Evolutionary conservation across 106 monocot genomes (phyloP).

Genomic region (Apostasia shenzhenica): DNA sequence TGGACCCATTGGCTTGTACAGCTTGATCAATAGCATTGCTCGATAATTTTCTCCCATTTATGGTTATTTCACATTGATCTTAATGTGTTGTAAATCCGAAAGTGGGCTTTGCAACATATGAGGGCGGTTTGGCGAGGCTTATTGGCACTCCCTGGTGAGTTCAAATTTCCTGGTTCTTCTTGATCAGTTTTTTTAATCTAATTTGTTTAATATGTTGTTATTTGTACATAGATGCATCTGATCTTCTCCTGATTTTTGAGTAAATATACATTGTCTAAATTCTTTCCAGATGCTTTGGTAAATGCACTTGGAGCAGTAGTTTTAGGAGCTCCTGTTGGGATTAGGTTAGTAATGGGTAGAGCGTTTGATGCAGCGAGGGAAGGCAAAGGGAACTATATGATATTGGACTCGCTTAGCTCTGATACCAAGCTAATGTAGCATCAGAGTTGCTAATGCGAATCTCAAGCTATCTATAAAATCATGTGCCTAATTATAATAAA

Average conservation of each 20-base stretch:
- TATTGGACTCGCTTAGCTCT: too few relatives aligned
- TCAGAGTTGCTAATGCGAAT: too few relatives aligned
- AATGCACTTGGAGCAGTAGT: conserved; percentile 81
- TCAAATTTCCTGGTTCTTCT: not conserved
- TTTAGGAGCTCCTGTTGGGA: conserved; percentile 52
- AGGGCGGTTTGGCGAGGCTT: conserved; percentile 31
- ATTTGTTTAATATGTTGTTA: too few relatives aligned
- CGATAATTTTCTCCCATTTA: conserved; percentile 20
- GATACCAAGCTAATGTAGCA: too few relatives aligned
- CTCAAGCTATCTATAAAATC: too few relatives aligned
- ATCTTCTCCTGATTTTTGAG: not conserved
- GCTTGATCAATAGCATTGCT: conserved; percentile 23
- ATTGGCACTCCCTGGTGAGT: conserved; percentile 40
- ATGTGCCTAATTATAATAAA: too few relatives aligned
- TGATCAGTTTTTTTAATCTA: not conserved
- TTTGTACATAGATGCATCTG: not conserved
- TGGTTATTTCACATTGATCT: conserved; percentile 1
- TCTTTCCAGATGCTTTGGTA: conserved; percentile 39
- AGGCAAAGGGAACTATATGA: too few relatives aligned
- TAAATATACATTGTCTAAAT: not conserved
- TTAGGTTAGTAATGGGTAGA: conserved; percentile 23
- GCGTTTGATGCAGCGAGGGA: too few relatives aligned
- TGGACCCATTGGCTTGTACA: conserved; percentile 32
- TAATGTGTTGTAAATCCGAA: not conserved
- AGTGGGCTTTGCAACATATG: conserved; percentile 25